phyloP scores from a whole-genome alignment of 306 rosid genomes.

The Leucaena leucocephala region DNA sequence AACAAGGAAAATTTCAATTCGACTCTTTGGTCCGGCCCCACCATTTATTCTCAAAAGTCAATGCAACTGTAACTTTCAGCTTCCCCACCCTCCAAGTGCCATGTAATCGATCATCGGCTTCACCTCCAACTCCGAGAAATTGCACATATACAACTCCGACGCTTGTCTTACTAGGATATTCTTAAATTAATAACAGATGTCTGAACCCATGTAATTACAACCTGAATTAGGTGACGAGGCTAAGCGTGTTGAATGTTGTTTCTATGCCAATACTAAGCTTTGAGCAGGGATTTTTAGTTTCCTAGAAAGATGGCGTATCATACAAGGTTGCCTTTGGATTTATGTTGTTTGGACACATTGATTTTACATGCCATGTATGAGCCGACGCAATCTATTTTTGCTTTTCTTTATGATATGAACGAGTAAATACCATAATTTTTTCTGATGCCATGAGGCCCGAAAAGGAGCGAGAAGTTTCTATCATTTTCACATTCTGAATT shows the following conservation, averaged over 20 bases:
- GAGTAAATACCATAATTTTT: background rate
- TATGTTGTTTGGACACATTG: background rate
- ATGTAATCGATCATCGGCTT: background rate
- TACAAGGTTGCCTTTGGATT: background rate
- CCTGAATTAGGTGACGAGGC: background rate
- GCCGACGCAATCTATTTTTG: background rate
- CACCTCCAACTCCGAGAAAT: background rate
- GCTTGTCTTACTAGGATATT: background rate
- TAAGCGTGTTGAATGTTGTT: slow-evolving; percentile 11
- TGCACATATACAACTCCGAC: background rate
- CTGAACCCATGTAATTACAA: background rate
- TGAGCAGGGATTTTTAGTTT: slow-evolving; percentile 1
- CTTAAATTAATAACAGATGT: background rate
- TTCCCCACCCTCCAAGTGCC: background rate
- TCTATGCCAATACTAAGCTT: background rate
- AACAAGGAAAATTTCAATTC: slow-evolving; percentile 33
- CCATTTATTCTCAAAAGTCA: background rate
- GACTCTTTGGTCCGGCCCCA: background rate
- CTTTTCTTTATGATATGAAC: background rate
- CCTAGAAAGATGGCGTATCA: background rate
- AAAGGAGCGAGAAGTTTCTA: background rate
- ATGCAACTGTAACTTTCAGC: background rate
- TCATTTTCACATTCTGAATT: background rate
- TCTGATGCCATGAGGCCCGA: slow-evolving; percentile 1
- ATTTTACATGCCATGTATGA: background rate